Percentiles rank a stretch among this genome's conserved stretches.
phyloP scores from a whole-genome alignment of 1,284 basidiomycete species.

The Trichosporon coremiiforme region DNA sequence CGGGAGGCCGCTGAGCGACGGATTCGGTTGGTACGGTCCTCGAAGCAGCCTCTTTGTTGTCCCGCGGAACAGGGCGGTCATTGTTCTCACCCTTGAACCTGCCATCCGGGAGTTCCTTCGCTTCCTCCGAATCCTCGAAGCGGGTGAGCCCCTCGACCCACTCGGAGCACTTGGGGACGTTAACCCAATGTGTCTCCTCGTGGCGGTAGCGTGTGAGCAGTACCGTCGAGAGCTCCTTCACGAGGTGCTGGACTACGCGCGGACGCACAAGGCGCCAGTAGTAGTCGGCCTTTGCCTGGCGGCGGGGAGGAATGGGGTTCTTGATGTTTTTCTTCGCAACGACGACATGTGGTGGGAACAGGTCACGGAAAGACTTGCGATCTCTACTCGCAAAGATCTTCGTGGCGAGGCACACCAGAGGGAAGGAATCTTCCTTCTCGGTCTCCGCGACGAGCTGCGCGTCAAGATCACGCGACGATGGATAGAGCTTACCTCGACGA shows the following conservation, averaged over 20 bases:
- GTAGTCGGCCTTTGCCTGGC: slow-evolving; percentile 7
- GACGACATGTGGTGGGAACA: slow-evolving; percentile 11
- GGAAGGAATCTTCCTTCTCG: slow-evolving; percentile 9
- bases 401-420: slow-evolving; percentile 8
- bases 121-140: slow-evolving; percentile 7
- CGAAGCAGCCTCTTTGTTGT: background rate
- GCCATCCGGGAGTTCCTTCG: background rate
- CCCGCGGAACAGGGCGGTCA: background rate
- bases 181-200: background rate
- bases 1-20: background rate
- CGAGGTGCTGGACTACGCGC: background rate
- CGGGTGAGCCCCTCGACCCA: slow-evolving; percentile 3
- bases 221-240: slow-evolving; percentile 7
- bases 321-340: slow-evolving; percentile 15
- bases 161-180: slow-evolving; percentile 11
- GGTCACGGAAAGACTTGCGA: slow-evolving; percentile 13
- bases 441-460: background rate
- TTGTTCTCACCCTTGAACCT: background rate
- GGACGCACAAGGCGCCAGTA: slow-evolving; percentile 14
- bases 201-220: slow-evolving; percentile 4
- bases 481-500: background rate
- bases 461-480: background rate
- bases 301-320: slow-evolving; percentile 2
- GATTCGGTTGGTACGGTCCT: background rate
- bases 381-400: slow-evolving; percentile 14